Evolutionary conservation across 2,329 filamentous ascomycete genomes (phyloP).

Genomic region (Curvularia spicifera): DNA sequence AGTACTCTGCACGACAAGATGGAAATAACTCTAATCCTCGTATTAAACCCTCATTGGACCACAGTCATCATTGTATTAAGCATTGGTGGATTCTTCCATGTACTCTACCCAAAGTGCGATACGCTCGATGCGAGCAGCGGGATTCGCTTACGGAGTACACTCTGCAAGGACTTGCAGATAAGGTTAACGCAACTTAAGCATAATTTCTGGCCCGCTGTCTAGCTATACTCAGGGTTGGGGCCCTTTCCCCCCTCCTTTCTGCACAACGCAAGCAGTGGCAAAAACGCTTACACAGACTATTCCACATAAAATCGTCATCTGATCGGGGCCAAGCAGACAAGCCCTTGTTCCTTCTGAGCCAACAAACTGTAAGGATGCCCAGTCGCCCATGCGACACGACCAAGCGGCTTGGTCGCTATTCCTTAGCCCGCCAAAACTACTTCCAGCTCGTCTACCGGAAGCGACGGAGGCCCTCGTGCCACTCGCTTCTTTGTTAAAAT

Average conservation of each 20-base stretch:
- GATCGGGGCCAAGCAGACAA: background rate
- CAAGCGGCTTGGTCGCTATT: background rate
- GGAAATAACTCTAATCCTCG: background rate
- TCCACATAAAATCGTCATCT: constrained; percentile 5
- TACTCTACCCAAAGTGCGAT: constrained; percentile 1
- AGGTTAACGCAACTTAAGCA: constrained; percentile 49
- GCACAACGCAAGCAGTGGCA: constrained; percentile 3
- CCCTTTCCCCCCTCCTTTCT: constrained; percentile 14
- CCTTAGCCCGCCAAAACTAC: background rate
- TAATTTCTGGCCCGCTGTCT: constrained; percentile 40
- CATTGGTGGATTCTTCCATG: background rate
- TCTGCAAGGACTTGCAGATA: constrained; percentile 41
- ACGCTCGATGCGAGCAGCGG: constrained; percentile 25
- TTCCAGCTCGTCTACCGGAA: background rate
- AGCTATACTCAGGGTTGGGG: constrained; percentile 27
- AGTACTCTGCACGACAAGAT: constrained; percentile 3
- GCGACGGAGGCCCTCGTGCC: background rate
- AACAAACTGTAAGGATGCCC: background rate
- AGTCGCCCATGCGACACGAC: background rate
- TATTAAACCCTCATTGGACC: background rate
- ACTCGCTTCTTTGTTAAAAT: background rate
- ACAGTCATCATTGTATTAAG: background rate
- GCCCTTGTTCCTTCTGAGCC: background rate
- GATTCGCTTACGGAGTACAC: constrained; percentile 30
- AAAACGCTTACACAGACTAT: background rate